These are phyloP conservation scores for Xylariales sp. DNA, from an alignment of 2,329 filamentous ascomycete species.

Conservation along the genomic window DNA sequence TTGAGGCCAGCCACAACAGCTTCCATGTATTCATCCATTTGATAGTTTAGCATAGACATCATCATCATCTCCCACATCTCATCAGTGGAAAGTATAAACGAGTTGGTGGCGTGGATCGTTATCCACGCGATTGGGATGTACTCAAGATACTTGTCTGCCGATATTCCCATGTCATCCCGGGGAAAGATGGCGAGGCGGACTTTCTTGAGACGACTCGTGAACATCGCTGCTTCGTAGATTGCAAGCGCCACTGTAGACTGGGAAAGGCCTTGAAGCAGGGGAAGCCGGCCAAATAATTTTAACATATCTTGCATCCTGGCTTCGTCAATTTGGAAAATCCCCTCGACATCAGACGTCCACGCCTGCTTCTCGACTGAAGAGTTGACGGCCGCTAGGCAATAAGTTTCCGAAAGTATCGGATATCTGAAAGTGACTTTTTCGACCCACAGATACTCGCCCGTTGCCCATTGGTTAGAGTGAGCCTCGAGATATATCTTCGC, in stretches of 20 bases:
- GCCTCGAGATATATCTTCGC: slow-evolving; percentile 7
- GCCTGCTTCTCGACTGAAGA: neutral
- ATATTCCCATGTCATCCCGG: neutral
- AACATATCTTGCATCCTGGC: neutral
- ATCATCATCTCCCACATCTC: neutral
- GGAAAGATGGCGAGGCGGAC: neutral
- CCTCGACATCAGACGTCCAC: neutral
- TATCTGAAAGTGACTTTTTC: neutral
- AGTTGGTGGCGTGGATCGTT: neutral
- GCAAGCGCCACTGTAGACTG: neutral
- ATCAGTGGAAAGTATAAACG: neutral
- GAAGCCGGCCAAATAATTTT: neutral
- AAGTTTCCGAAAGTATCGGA: neutral
- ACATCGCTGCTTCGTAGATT: neutral
- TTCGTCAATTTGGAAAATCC: neutral
- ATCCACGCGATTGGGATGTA: neutral
- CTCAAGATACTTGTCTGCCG: neutral
- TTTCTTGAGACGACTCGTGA: neutral
- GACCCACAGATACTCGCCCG: neutral
- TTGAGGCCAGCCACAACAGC: neutral
- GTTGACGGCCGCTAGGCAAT: neutral
- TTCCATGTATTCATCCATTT: neutral
- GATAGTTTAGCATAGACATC: neutral
- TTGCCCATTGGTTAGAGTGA: slow-evolving; percentile 7
- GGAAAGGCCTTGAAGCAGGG: neutral